These are phyloP conservation scores for Penicillium flavigenum DNA, from an alignment of 495 filamentous ascomycete genomes.

Conservation along the genomic window DNA sequence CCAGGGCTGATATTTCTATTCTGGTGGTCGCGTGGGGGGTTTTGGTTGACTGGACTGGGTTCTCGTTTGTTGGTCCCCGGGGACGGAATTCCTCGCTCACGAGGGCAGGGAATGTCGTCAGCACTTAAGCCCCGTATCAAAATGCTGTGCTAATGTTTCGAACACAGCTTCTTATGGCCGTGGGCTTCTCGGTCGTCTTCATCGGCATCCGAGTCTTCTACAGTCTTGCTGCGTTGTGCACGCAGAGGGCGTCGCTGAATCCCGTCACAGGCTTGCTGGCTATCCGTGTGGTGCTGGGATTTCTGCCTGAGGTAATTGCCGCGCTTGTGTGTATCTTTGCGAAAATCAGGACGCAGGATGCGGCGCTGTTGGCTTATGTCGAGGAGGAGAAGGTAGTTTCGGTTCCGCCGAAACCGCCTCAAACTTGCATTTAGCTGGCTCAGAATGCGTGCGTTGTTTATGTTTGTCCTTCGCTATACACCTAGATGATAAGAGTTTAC, in stretches of 20 bases:
- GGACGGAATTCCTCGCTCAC: neutral
- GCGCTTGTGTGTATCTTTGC: neutral
- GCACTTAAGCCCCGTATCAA: neutral
- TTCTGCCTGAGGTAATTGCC: slow-evolving; percentile 10
- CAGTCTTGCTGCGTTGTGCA: slow-evolving; percentile 12
- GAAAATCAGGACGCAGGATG: neutral
- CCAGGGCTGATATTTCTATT: slow-evolving; percentile 12
- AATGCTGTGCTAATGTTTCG: neutral
- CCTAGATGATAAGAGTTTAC: no score
- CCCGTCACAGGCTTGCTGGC: slow-evolving; percentile 10
- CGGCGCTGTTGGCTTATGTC: neutral
- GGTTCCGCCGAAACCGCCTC: no score
- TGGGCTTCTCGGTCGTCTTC: slow-evolving; percentile 4
- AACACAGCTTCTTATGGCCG: slow-evolving; percentile 7
- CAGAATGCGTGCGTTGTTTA: no score
- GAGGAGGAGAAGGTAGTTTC: no score
- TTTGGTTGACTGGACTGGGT: neutral
- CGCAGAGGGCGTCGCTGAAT: slow-evolving; percentile 6
- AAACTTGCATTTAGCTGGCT: no score
- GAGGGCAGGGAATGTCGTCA: neutral
- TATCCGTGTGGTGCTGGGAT: slow-evolving; percentile 6
- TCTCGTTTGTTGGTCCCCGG: neutral
- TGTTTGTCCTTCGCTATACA: no score
- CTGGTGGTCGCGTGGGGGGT: slow-evolving; percentile 3
- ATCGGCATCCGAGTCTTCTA: slow-evolving; percentile 15